Evolutionary conservation across 1,284 basidiomycete species (phyloP).

Genomic region (Lignosus rhinocerotis): DNA sequence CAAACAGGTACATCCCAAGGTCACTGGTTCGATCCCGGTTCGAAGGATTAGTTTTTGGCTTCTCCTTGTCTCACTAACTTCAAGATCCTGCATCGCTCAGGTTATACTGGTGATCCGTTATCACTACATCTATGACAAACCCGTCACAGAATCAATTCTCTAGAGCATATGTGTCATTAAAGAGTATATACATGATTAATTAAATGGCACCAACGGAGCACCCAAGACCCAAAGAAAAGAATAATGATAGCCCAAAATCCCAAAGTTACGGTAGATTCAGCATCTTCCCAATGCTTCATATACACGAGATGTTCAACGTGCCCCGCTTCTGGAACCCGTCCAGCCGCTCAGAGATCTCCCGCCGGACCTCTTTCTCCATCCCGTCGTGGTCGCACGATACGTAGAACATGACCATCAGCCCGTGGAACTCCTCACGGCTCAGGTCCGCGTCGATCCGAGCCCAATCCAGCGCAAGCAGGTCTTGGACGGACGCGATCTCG

Average conservation of each 20-base stretch:
- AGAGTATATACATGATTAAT: background rate
- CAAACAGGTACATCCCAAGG: constrained; percentile 2
- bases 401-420: constrained; percentile 30
- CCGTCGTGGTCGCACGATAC: constrained; percentile 26
- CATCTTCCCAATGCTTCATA: constrained; percentile 9
- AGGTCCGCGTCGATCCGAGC: constrained; percentile 31
- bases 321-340: constrained; percentile 28
- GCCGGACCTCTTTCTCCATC: constrained; percentile 23
- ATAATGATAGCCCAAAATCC: constrained; percentile 5
- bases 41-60: constrained; percentile 10
- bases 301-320: constrained; percentile 29
- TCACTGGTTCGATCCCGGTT: constrained; percentile 18
- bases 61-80: no score
- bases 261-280: background rate
- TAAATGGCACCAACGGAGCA: background rate
- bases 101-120: no score
- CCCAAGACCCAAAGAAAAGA: background rate
- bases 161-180: background rate
- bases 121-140: no score
- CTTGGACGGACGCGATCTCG: constrained; percentile 27
- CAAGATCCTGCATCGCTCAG: no score
- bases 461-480: constrained; percentile 33
- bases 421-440: constrained; percentile 28
- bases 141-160: no score
- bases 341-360: constrained; percentile 24